A percentile compares a stretch with the other conserved stretches of the same genome.
Conservation (phyloP, 2,329 filamentous ascomycete genomes). For the Ceratocystis smalleyi region DNA sequence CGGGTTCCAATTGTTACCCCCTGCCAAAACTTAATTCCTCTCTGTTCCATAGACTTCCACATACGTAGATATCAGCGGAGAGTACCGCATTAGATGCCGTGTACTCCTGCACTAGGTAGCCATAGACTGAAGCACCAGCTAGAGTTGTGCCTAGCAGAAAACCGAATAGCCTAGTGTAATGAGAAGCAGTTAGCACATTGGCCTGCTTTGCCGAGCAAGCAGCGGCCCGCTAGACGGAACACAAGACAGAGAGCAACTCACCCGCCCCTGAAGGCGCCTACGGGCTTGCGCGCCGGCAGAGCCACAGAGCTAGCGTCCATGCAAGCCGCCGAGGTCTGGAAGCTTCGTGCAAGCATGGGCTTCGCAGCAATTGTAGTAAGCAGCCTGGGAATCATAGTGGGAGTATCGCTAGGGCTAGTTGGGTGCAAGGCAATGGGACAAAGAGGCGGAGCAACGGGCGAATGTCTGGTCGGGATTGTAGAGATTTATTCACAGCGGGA, state of each 20-base stretch:
- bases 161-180: slow-evolving; percentile 55
- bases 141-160: slow-evolving; percentile 76
- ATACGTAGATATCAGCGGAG: slow-evolving; percentile 18
- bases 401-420: neutral
- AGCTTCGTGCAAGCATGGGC: slow-evolving; percentile 25
- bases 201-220: neutral
- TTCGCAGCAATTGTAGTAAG: slow-evolving; percentile 21
- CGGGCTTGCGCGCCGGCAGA: slow-evolving; percentile 41
- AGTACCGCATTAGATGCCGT: slow-evolving; percentile 83
- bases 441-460: neutral
- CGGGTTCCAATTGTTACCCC: neutral
- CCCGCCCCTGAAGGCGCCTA: slow-evolving; percentile 48
- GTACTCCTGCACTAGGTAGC: slow-evolving; percentile 87
- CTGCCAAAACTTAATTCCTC: neutral
- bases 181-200: neutral
- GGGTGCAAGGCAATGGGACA: neutral
- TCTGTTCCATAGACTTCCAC: neutral
- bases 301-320: slow-evolving; percentile 29
- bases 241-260: slow-evolving; percentile 26
- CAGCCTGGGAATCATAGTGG: slow-evolving; percentile 16
- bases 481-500: neutral
- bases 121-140: slow-evolving; percentile 70
- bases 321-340: slow-evolving; percentile 37
- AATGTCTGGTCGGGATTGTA: neutral
- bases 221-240: neutral